These are phyloP conservation scores for Piloderma croceum DNA, from an alignment of 768 basidiomycete genomes.

Conservation along the genomic window DNA sequence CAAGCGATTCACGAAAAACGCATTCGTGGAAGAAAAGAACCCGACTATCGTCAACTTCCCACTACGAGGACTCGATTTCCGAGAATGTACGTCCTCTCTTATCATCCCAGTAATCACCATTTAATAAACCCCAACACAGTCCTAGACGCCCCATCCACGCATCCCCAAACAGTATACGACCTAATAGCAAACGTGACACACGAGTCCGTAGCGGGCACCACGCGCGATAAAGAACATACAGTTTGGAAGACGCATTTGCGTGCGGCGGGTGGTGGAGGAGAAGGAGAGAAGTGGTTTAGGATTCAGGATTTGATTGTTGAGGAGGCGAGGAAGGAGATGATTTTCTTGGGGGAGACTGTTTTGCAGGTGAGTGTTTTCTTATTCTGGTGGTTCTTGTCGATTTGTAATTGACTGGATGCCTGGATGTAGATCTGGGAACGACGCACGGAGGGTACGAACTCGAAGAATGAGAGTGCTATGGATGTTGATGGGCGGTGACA, in stretches of 20 bases:
- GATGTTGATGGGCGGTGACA: constrained; percentile 27
- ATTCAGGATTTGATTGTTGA: constrained; percentile 95
- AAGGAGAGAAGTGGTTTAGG: constrained; percentile 91
- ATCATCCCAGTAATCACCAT: constrained; percentile 21
- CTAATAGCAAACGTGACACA: constrained; percentile 93
- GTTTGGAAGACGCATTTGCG: constrained; percentile 90
- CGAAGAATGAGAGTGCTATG: constrained; percentile 18
- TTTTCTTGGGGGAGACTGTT: constrained; percentile 94
- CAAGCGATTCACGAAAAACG: constrained; percentile 95
- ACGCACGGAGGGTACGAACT: constrained; percentile 8
- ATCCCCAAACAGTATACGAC: constrained; percentile 77
- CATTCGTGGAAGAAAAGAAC: constrained; percentile 97
- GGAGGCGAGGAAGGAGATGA: constrained; percentile 96
- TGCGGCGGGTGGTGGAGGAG: constrained; percentile 67
- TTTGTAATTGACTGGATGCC: neutral
- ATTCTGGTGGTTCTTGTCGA: constrained; percentile 3
- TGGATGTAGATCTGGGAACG: constrained; percentile 24
- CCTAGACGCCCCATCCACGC: constrained; percentile 61
- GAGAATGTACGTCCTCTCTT: constrained; percentile 64
- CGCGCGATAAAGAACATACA: constrained; percentile 85
- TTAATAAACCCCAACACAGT: constrained; percentile 42
- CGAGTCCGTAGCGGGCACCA: constrained; percentile 93
- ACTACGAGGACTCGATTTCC: constrained; percentile 85
- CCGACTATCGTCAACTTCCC: constrained; percentile 99
- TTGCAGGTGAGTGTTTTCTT: constrained; percentile 61